Conservation (phyloP, 352 stramenopile genomes). For the Phytophthora pluvialis region DNA sequence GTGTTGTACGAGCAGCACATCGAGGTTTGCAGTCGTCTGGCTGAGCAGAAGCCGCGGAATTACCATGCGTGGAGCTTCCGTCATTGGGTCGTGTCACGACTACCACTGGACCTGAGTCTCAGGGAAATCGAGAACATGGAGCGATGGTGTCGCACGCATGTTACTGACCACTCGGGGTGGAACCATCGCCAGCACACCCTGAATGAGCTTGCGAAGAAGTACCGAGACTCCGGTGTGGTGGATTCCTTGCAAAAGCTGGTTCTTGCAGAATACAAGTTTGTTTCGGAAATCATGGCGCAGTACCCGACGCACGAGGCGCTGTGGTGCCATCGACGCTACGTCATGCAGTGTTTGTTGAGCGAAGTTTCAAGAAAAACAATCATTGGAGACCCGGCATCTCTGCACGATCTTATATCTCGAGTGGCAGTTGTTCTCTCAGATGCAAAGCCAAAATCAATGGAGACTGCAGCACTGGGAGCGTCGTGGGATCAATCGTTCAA, state of each 20-base stretch:
- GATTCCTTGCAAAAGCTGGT: conserved; percentile 31
- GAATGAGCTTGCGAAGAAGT: conserved; percentile 28
- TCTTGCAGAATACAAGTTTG: conserved; percentile 53
- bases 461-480: conserved; percentile 12
- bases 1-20: conserved; percentile 63
- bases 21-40: conserved; percentile 51
- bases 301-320: conserved; percentile 71
- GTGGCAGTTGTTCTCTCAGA: conserved; percentile 5
- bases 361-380: not conserved
- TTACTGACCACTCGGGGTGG: conserved; percentile 83
- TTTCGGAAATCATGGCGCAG: conserved; percentile 53
- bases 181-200: conserved; percentile 78
- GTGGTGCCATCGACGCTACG: conserved; percentile 81
- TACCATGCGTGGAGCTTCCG: conserved; percentile 89
- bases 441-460: conserved; percentile 1
- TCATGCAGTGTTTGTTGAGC: conserved; percentile 55
- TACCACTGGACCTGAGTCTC: conserved; percentile 30
- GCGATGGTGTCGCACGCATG: conserved; percentile 66
- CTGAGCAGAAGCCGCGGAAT: conserved; percentile 75
- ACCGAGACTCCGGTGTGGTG: conserved; percentile 1
- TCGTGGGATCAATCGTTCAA: conserved; percentile 28
- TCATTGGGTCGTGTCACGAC: conserved; percentile 68
- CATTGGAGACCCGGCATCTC: not conserved
- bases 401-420: conserved; percentile 13
- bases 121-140: conserved; percentile 63